Evolutionary conservation across 2,329 filamentous ascomycete species (phyloP), one percentile per base, ranked within the genome.

Genomic region (Diaporthe ilicicola): DNA sequence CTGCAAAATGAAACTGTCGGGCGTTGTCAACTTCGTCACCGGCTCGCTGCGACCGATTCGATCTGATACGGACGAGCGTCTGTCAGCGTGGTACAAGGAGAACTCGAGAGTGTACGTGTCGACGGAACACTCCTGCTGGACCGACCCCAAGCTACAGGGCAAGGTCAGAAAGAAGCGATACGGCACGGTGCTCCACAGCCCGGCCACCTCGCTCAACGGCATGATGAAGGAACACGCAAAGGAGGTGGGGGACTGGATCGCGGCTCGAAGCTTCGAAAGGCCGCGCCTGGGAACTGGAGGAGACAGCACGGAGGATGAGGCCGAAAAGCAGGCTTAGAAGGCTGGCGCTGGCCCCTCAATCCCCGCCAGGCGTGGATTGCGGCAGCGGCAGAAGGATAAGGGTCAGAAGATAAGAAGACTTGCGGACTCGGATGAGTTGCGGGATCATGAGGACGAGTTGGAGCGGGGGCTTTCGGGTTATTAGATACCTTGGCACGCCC

Each of bases 81-180:
- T 95, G 0, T 92, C 90, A 1, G 85, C 86, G 29, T 98, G 95
- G 95, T 98, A 97, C 82, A 92, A 92, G 78, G 86, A 90, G 75
- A 91, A 94, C 80, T 96, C 94, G 0, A 87, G 89, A 4, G 91
- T 98, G 56, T 97, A 92, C 76, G 92, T 98, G 22, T 89, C 92
- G 1, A 83, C 87, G 32, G 86, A 91, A 71, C 95, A 98, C 79
- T 88, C 89, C 15, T 92, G 93, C 79, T 98, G 94, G 92, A 84
- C 81, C 72, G 89, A 91, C 70, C 85, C 86, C 39, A 89, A 91
- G 5, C 83, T 90, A 24, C 85, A 82, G 2, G 84, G 86, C 73
- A 90, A 89, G 76, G 87, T 91, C 0, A 81, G 84, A 59, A 91
- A 90, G 81, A 84, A 86, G 44, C 84, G 89, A 0, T 92, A 91